Conservation (phyloP, 2,329 filamentous ascomycete species). For the Colletotrichum musae region DNA sequence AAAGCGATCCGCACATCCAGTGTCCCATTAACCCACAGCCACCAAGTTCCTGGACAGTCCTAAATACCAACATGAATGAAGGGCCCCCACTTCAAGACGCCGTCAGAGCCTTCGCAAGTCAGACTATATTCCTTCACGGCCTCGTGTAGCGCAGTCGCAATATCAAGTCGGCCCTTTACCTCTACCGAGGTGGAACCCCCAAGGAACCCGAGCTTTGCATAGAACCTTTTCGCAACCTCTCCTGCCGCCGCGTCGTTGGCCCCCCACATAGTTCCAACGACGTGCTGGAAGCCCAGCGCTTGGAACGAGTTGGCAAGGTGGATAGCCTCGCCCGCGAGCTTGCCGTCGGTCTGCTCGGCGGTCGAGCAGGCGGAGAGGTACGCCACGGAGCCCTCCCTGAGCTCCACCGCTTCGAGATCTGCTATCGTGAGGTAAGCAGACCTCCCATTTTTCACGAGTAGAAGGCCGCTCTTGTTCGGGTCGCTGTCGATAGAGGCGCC, state of each 20-base stretch:
- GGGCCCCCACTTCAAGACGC: background rate
- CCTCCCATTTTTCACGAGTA: background rate
- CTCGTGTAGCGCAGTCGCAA: background rate
- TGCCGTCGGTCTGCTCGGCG: background rate
- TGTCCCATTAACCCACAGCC: no score
- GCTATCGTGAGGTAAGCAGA: background rate
- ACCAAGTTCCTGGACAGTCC: background rate
- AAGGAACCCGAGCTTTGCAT: background rate
- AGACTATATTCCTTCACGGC: background rate
- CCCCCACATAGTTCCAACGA: background rate
- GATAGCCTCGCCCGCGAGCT: background rate
- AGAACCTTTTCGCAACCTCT: background rate
- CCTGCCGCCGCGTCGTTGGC: background rate
- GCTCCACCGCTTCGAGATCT: background rate
- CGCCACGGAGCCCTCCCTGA: background rate
- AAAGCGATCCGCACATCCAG: no score
- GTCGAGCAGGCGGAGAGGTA: background rate
- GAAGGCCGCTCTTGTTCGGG: background rate
- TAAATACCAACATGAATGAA: constrained; percentile 11
- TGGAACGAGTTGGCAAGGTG: background rate
- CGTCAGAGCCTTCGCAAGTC: background rate
- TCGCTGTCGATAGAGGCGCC: background rate
- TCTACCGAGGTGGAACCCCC: accelerated
- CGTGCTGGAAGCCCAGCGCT: background rate
- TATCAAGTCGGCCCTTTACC: background rate